These are phyloP conservation scores for Arctium lappa DNA, from an alignment of 129 eudicot genomes.

Conservation along the genomic window DNA sequence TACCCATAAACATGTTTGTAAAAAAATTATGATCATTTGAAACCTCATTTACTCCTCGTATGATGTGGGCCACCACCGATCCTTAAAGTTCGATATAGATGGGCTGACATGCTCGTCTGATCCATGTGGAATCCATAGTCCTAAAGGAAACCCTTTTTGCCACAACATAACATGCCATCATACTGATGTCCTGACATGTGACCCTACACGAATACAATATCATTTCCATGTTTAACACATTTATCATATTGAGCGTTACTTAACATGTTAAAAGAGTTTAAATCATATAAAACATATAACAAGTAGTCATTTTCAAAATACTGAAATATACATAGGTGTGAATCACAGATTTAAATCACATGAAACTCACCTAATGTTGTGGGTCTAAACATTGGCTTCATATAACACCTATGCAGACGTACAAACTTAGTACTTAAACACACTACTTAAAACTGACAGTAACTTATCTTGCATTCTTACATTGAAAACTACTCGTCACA, in stretches of 20 bases:
- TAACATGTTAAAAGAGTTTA: not conserved
- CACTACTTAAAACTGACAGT: not conserved
- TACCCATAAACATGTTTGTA: not conserved
- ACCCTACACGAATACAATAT: not conserved
- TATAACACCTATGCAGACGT: not conserved
- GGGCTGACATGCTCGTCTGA: not conserved
- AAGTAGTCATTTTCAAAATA: no score
- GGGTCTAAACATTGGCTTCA: not conserved
- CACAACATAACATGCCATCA: not conserved
- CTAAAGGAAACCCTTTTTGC: not conserved
- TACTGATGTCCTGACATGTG: not conserved
- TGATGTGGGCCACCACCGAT: not conserved
- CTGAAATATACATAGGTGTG: no score
- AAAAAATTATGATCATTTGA: not conserved
- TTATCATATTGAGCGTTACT: not conserved
- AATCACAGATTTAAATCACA: no score
- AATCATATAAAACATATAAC: no score
- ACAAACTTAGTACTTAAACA: not conserved
- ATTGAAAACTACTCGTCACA: not conserved
- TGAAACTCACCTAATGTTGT: no score
- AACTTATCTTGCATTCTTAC: not conserved
- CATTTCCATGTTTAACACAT: not conserved
- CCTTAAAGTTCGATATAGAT: not conserved
- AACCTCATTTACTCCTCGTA: not conserved
- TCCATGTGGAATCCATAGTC: not conserved